Evolutionary conservation across 2,329 filamentous ascomycete species (phyloP), one percentile per base, ranked within the genome.

Genomic region (Neoascochyta sp.): DNA sequence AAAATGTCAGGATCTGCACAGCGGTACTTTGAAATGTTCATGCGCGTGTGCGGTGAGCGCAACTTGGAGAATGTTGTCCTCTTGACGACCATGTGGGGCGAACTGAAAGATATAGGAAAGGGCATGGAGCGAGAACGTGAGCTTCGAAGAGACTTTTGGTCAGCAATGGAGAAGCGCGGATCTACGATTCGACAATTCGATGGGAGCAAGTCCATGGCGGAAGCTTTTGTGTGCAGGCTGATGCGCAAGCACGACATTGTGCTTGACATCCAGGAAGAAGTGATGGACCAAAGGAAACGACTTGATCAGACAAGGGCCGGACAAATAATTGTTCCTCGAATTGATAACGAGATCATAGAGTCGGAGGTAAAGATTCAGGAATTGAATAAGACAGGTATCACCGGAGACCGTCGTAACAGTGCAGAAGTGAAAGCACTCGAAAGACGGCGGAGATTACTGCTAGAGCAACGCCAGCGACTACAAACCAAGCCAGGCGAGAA

Each of bases 1-100:
- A 57, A 66, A 7, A 52, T 71, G 41, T 46, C 50, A 5, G 61
- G 66, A 32, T 59, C 63, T 13, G 52, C 53, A 18, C 47, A 56
- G 11, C 58, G 60, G 32, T 70, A 70, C 34, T 43, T 73, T 1
- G 37, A 58, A 13, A 67, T 72, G 60, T 70, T 72, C 51, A 52
- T 57, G 32, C 60, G 64, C 15, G 62, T 73, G 5, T 66, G 62
- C 16, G 70, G 70, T 2, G 50, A 65, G 9, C 49, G 64, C 12
- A 57, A 57, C 18, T 46, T 70, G 5, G 50, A 57, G 29, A 64
- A 63, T 30, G 65, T 71, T 4, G 39, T 68, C 4, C 47, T 71
- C 5, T 54, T 52, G 3, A 70, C 67, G 3, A 69, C 57, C 15
- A 63, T 64, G 53, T 71, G 68, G 67, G 19, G 33, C 39, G 9